Conservation (phyloP, 225 moss, liverwort and hornwort genomes). For the Marchantia paleacea region DNA sequence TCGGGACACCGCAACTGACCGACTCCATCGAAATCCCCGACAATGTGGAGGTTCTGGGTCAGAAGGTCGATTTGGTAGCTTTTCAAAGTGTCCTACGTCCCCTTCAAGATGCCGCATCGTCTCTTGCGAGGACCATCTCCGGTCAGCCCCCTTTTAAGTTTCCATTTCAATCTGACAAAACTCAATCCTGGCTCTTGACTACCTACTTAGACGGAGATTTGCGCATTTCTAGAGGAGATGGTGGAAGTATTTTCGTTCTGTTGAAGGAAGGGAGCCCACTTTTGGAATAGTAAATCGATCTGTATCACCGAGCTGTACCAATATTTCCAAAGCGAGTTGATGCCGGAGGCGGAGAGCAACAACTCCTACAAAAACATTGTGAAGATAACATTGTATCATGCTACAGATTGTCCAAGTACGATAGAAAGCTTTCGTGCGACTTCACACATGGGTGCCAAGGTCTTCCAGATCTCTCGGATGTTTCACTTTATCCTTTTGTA, state of each 20-base stretch:
- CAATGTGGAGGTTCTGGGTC: constrained; percentile 74
- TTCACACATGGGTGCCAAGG: background rate
- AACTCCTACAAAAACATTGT: background rate
- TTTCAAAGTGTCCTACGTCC: constrained; percentile 67
- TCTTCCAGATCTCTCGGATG: background rate
- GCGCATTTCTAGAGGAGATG: constrained; percentile 86
- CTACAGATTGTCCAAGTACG: background rate
- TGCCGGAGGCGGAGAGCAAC: background rate
- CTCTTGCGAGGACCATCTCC: constrained; percentile 68
- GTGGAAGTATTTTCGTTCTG: constrained; percentile 86
- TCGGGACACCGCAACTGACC: constrained; percentile 75
- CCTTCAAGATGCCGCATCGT: constrained; percentile 65
- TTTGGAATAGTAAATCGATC: constrained; percentile 35
- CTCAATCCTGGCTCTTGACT: constrained; percentile 94
- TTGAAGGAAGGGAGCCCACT: constrained; percentile 70
- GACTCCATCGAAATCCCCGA: constrained; percentile 63
- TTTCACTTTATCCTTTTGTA: background rate
- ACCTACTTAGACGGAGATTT: constrained; percentile 89
- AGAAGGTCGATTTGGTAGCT: constrained; percentile 58
- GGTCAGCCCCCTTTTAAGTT: constrained; percentile 87
- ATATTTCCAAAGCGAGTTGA: background rate
- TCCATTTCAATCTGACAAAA: constrained; percentile 60
- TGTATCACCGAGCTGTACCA: background rate
- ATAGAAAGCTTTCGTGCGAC: background rate
- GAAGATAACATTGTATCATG: background rate